Evolutionary conservation across 305 asterid genomes (phyloP).

Genomic region (Fraxinus floribunda): DNA sequence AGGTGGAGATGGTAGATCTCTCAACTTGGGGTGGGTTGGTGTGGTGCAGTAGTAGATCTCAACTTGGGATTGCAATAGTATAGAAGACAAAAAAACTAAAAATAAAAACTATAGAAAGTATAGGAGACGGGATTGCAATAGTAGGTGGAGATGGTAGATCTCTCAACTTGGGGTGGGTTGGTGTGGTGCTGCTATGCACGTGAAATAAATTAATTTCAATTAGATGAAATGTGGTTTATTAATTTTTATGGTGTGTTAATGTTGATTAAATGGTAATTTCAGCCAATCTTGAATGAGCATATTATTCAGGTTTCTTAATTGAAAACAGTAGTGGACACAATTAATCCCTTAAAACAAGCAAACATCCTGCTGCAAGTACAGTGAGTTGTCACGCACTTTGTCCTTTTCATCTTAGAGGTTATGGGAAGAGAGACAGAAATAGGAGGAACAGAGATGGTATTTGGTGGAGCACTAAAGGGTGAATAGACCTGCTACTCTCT

Average conservation of each 20-base stretch:
- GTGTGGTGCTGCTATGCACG: background rate
- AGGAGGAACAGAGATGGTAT: background rate
- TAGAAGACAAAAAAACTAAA: too few relatives aligned
- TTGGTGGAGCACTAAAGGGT: background rate
- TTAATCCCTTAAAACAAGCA: background rate
- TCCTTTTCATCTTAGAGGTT: background rate
- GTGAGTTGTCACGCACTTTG: background rate
- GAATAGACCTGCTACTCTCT: background rate
- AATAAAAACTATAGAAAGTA: background rate
- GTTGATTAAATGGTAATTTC: background rate
- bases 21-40: too few relatives aligned
- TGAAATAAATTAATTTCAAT: background rate
- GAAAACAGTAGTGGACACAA: background rate
- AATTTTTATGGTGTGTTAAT: too few relatives aligned
- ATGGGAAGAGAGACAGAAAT: background rate
- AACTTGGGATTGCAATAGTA: too few relatives aligned
- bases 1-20: background rate
- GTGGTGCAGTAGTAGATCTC: too few relatives aligned
- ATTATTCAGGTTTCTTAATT: background rate
- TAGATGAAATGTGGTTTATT: background rate
- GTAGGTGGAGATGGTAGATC: background rate
- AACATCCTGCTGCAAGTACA: background rate
- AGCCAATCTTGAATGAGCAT: background rate
- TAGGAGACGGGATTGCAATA: background rate
- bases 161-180: too few relatives aligned